Evolutionary conservation across 2,329 filamentous ascomycete species (phyloP).

Genomic region (Fusarium heterosporum): DNA sequence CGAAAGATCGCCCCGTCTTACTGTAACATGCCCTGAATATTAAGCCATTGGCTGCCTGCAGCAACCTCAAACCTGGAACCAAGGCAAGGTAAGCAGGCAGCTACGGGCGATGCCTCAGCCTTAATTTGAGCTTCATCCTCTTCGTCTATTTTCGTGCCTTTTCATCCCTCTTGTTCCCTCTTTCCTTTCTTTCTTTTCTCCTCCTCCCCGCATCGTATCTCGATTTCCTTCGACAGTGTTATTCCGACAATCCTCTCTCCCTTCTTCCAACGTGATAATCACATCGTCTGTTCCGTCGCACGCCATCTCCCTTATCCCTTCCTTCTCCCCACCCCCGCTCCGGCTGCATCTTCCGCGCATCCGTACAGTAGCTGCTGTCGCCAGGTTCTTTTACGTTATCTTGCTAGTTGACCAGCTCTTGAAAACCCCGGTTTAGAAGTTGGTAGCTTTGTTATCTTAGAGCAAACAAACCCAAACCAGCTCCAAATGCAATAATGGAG

Average conservation of each 20-base stretch:
- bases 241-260: background rate
- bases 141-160: slow-evolving; percentile 7
- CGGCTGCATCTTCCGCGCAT: slow-evolving; percentile 29
- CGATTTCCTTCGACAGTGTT: slow-evolving; percentile 7
- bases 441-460: slow-evolving; percentile 36
- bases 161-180: background rate
- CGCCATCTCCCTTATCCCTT: slow-evolving; percentile 24
- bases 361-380: slow-evolving; percentile 8
- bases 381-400: slow-evolving; percentile 24
- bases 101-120: slow-evolving; percentile 38
- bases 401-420: slow-evolving; percentile 23
- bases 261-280: background rate
- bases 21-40: slow-evolving; percentile 17
- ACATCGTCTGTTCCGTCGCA: slow-evolving; percentile 10
- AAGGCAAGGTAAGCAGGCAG: slow-evolving; percentile 28
- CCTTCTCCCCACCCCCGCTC: slow-evolving; percentile 36
- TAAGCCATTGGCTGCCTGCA: slow-evolving; percentile 45
- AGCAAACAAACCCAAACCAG: slow-evolving; percentile 34
- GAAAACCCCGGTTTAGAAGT: slow-evolving; percentile 25
- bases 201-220: slow-evolving; percentile 10
- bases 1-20: slow-evolving; percentile 17
- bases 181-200: background rate
- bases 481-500: slow-evolving; percentile 43
- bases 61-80: slow-evolving; percentile 37
- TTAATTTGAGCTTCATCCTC: slow-evolving; percentile 22